These are phyloP conservation scores for Ophiocordyceps camponoti-saundersi DNA, from an alignment of 2,329 filamentous ascomycete species.

Conservation along the genomic window DNA sequence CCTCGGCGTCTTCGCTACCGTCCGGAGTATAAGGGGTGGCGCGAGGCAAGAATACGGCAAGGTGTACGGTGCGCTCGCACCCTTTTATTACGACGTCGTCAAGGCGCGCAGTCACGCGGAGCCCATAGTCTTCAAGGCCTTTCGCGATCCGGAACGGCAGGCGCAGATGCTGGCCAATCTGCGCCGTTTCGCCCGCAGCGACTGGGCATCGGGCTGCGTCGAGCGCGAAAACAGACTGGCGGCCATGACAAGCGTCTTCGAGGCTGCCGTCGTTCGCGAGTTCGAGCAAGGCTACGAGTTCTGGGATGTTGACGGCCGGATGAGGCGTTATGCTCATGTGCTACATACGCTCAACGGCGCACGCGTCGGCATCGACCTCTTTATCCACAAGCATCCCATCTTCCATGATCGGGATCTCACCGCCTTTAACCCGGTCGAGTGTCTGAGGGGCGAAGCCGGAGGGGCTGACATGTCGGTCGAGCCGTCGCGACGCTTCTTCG, in stretches of 20 bases:
- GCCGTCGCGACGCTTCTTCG: slow-evolving; percentile 70
- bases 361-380: slow-evolving; percentile 61
- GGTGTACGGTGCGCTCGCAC: slow-evolving; percentile 73
- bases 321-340: slow-evolving; percentile 80
- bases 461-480: slow-evolving; percentile 53
- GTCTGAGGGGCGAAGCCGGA: neutral
- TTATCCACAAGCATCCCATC: slow-evolving; percentile 76
- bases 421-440: slow-evolving; percentile 3
- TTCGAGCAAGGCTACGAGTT: slow-evolving; percentile 86
- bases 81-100: slow-evolving; percentile 74
- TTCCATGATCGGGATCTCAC: slow-evolving; percentile 57
- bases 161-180: slow-evolving; percentile 78
- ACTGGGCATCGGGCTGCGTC: slow-evolving; percentile 59
- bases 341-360: slow-evolving; percentile 70
- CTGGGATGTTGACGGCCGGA: slow-evolving; percentile 73
- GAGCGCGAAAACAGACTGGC: slow-evolving; percentile 56
- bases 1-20: slow-evolving; percentile 51
- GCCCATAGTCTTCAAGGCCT: slow-evolving; percentile 71
- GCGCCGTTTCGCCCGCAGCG: slow-evolving; percentile 60
- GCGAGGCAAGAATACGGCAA: slow-evolving; percentile 84
- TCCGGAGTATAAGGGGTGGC: slow-evolving; percentile 64
- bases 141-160: slow-evolving; percentile 76
- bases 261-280: slow-evolving; percentile 76
- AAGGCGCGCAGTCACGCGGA: slow-evolving; percentile 58
- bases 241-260: slow-evolving; percentile 66